These are phyloP conservation scores for Lactifluus piperatus DNA, from an alignment of 768 basidiomycete species.

Conservation along the genomic window DNA sequence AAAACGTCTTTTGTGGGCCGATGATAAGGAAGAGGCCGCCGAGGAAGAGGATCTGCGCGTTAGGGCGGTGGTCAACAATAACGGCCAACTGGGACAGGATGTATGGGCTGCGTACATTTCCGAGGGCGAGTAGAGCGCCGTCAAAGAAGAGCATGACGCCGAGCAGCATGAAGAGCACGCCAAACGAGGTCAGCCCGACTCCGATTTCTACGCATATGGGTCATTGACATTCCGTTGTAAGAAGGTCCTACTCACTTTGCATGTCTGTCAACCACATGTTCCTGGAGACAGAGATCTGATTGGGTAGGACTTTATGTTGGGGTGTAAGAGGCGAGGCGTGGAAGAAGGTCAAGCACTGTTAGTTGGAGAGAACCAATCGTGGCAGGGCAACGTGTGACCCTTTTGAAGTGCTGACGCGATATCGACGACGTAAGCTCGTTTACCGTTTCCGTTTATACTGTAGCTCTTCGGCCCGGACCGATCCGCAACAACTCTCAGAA, in stretches of 20 bases:
- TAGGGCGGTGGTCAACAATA: background rate
- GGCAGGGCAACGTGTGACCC: no score
- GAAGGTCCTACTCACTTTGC: slow-evolving; percentile 39
- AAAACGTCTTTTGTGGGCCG: slow-evolving; percentile 93
- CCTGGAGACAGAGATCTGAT: no score
- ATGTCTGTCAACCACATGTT: slow-evolving; percentile 59
- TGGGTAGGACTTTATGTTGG: no score
- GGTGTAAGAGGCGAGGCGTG: no score
- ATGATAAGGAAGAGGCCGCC: slow-evolving; percentile 94
- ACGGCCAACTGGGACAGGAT: background rate
- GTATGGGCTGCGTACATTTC: slow-evolving; percentile 59
- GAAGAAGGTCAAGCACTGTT: no score
- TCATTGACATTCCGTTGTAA: background rate
- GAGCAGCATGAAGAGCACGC: slow-evolving; percentile 90
- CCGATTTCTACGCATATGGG: slow-evolving; percentile 67
- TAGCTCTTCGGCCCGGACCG: no score
- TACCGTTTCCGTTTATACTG: no score
- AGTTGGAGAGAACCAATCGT: no score
- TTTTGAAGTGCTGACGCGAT: no score
- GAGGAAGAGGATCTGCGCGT: slow-evolving; percentile 83
- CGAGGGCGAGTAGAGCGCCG: slow-evolving; percentile 90
- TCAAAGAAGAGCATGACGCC: slow-evolving; percentile 97
- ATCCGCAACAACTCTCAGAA: no score
- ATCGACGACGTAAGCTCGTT: no score
- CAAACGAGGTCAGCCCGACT: slow-evolving; percentile 93